Evolutionary conservation across 495 filamentous ascomycete species (phyloP).

Genomic region (Penicillium taxi): DNA sequence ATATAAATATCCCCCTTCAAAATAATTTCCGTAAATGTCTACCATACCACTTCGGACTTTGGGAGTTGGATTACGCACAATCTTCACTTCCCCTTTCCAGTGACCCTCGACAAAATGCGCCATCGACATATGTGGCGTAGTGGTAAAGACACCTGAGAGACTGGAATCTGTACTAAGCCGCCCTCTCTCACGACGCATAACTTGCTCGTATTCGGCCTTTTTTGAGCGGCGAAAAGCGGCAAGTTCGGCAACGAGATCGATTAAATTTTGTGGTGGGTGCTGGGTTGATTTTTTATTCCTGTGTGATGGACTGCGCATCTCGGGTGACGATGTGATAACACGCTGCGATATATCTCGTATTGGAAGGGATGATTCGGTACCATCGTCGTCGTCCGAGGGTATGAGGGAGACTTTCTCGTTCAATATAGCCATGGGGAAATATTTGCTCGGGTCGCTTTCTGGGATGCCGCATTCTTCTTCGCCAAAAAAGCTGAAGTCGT

Average conservation of each 20-base stretch:
- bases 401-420: conserved; percentile 37
- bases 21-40: conserved; percentile 49
- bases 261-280: conserved; percentile 18
- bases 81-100: conserved; percentile 49
- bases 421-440: conserved; percentile 37
- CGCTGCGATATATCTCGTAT: conserved; percentile 3
- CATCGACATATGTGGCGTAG: conserved; percentile 20
- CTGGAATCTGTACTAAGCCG: conserved; percentile 21
- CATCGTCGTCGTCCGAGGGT: conserved; percentile 28
- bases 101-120: conserved; percentile 39
- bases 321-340: conserved; percentile 2
- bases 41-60: conserved; percentile 38
- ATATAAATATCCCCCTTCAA: conserved; percentile 47
- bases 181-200: conserved; percentile 21
- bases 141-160: conserved; percentile 11
- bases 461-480: conserved; percentile 53
- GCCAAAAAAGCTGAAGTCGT: conserved; percentile 59
- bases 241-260: conserved; percentile 43
- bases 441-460: conserved; percentile 32
- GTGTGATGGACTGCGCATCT: not conserved
- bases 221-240: conserved; percentile 40
- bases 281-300: not conserved
- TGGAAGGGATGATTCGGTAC: conserved; percentile 9
- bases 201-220: conserved; percentile 38
- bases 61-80: conserved; percentile 38